phyloP scores from a whole-genome alignment of 805 yeast species.

The Metschnikowia hibisci region DNA sequence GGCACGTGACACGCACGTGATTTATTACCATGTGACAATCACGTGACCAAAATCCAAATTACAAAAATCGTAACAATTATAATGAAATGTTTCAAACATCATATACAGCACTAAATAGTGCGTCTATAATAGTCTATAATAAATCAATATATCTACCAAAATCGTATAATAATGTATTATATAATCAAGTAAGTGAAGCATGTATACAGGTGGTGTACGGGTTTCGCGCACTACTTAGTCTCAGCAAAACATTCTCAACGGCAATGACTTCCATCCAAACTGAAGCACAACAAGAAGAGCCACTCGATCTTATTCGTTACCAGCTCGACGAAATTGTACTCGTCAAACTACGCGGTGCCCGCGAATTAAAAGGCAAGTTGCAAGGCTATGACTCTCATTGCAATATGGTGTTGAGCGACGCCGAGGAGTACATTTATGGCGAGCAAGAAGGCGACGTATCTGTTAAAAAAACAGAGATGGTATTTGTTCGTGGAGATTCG shows the following conservation, averaged over 20 bases:
- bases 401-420: conserved; percentile 91
- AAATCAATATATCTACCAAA: too few relatives aligned
- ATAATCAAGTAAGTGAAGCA: too few relatives aligned
- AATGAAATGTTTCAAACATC: too few relatives aligned
- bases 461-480: conserved; percentile 74
- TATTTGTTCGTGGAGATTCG: conserved; percentile 96
- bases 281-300: conserved; percentile 51
- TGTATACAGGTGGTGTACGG: not conserved
- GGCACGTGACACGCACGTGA: too few relatives aligned
- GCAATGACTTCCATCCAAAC: conserved; percentile 33
- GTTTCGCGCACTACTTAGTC: not conserved
- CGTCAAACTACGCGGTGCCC: conserved; percentile 89
- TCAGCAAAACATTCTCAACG: not conserved
- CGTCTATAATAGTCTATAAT: too few relatives aligned
- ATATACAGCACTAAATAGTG: too few relatives aligned
- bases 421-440: conserved; percentile 73
- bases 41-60: too few relatives aligned
- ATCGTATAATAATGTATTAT: too few relatives aligned
- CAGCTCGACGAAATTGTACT: conserved; percentile 82
- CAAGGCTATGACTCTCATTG: conserved; percentile 97
- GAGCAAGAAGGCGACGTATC: conserved; percentile 40
- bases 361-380: conserved; percentile 84
- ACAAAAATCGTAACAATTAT: too few relatives aligned
- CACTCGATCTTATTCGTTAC: conserved; percentile 83
- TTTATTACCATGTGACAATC: too few relatives aligned